Base-by-base conservation (phyloP, 2,329 filamentous ascomycete species). In the Beauveria bassiana region DNA sequence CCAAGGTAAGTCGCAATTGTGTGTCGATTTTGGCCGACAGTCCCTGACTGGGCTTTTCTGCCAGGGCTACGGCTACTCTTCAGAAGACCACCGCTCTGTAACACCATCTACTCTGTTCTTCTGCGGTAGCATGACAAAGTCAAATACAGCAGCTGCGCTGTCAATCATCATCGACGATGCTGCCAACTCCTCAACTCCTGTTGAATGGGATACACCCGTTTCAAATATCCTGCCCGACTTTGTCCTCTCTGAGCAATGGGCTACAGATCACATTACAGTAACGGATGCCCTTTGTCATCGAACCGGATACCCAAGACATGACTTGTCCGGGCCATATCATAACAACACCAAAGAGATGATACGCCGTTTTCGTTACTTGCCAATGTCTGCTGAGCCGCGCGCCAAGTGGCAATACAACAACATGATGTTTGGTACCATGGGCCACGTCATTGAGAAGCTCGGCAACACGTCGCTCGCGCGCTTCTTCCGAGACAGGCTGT, bases 51-150 rank as follows among this genome's bases (percentile, higher is more conserved):
- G 43, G 65, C 22, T 42, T 42, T 42, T 42, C 62, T 43, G 63
- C 63, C 66, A 79, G 74, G 79, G 75, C 2, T 78, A 76, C 61
- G 78, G 77, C 24, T 67, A 73, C 52, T 75, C 74, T 3, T 67
- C 63, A n/a, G 68, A 75, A 5, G 70, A 72, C 3, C 68, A 66
- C 4, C 72, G 70, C 0, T 69, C 72, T 0, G 76, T 77, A 9
- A 79, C 74, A 0, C 68, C 77, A 1, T 70, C 75, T 22, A 83
- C 80, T 0, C 70, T 84, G 1, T 84, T 82, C 68, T 79, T 79
- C 64, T 74, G 75, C 10, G 82, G 78, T 6, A 82, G 79, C 64
- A 82, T 76, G 20, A 82, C 80, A 42, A 85, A 84, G 66, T 78
- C 79, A 1, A 75, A 81, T 61, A 81, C 78, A 0, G 77, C 80